Evolutionary conservation across 2,329 filamentous ascomycete genomes (phyloP).

Genomic region (Thielaviopsis ethacetica): DNA sequence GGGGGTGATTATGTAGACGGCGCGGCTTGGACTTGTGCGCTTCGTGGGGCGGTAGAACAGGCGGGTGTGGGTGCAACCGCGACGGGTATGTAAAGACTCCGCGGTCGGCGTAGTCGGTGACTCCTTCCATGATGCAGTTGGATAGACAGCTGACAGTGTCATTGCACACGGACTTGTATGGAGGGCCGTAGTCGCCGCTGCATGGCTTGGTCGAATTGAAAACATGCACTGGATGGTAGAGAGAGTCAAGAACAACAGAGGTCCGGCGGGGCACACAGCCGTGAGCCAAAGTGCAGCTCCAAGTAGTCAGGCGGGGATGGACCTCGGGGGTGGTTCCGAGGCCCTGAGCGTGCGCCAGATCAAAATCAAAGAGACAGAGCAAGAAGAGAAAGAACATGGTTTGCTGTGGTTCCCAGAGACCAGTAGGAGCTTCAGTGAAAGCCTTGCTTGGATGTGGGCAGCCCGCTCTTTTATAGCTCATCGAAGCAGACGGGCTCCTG

Average conservation of each 20-base stretch:
- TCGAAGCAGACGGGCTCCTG: too few relatives aligned
- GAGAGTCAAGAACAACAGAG: constrained; percentile 33
- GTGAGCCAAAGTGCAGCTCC: constrained; percentile 30
- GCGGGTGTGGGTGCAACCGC: neutral
- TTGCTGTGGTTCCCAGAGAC: neutral
- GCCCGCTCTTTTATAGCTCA: too few relatives aligned
- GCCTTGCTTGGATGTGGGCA: too few relatives aligned
- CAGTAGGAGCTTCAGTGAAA: too few relatives aligned
- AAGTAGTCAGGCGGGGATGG: constrained; percentile 35
- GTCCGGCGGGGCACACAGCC: constrained; percentile 32
- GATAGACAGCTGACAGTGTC: constrained; percentile 31
- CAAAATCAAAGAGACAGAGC: constrained; percentile 15
- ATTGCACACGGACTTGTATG: constrained; percentile 30
- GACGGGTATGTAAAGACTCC: constrained; percentile 19
- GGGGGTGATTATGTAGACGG: too few relatives aligned
- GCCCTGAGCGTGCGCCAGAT: constrained; percentile 22
- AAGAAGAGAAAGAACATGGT: neutral
- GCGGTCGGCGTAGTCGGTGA: constrained; percentile 27
- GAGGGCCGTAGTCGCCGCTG: constrained; percentile 20
- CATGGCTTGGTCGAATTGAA: constrained; percentile 17
- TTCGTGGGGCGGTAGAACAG: neutral
- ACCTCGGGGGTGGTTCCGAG: constrained; percentile 26
- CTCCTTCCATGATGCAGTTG: constrained; percentile 38
- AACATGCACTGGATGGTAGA: constrained; percentile 30
- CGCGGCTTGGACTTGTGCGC: neutral